Conservation (phyloP, 768 basidiomycete genomes). For the Boletus coccyginus region DNA sequence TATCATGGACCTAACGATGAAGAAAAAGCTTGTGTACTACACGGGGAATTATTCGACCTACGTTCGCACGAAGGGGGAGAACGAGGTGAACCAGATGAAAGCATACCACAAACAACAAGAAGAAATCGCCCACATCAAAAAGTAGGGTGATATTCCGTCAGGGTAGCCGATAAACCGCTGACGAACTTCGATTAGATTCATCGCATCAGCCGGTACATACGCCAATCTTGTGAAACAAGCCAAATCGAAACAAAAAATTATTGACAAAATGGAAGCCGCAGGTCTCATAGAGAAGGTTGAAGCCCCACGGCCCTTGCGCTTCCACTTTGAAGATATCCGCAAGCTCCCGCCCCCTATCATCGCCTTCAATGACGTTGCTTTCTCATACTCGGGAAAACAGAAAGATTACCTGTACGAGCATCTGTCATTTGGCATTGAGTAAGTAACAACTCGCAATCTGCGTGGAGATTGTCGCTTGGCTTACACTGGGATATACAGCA, state of each 20-base stretch:
- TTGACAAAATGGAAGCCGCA: constrained; percentile 99
- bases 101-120: constrained; percentile 98
- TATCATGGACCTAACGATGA: constrained; percentile 91
- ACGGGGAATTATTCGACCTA: constrained; percentile 97
- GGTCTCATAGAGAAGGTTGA: constrained; percentile 94
- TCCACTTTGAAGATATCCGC: constrained; percentile 94
- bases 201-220: constrained; percentile 99
- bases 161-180: constrained; percentile 4
- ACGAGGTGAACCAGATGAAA: constrained; percentile 99
- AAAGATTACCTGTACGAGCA: constrained; percentile 85
- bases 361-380: constrained; percentile 92
- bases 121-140: constrained; percentile 97
- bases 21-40: constrained; percentile 94
- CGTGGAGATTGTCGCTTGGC: constrained; percentile 4
- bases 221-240: constrained; percentile 98
- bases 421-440: constrained; percentile 98
- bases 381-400: constrained; percentile 90
- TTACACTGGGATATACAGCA: constrained; percentile 42
- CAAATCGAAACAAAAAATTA: constrained; percentile 99
- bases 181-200: constrained; percentile 58
- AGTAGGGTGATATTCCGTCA: constrained; percentile 46
- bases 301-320: constrained; percentile 65
- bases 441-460: constrained; percentile 28
- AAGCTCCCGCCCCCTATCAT: constrained; percentile 97
- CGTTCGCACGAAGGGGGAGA: constrained; percentile 93